phyloP scores from a whole-genome alignment of 2,329 filamentous ascomycete genomes.

The Camillea tinctor region DNA sequence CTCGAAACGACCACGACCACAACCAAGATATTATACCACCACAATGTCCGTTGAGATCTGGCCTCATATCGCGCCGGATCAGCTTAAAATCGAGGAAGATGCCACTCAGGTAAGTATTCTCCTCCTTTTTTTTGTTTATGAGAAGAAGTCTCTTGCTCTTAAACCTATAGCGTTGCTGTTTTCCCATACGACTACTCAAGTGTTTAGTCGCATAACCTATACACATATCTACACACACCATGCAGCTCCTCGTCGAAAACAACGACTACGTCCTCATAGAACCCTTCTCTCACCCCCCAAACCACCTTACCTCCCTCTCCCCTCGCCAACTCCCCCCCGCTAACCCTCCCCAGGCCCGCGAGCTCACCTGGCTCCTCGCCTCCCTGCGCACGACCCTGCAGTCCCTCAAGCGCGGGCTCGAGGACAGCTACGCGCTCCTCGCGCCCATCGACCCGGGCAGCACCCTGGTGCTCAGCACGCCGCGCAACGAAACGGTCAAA shows the following conservation, averaged over 20 bases:
- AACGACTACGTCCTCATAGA: conserved; percentile 26
- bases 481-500: conserved; percentile 85
- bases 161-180: too few relatives aligned
- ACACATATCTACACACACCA: conserved; percentile 5
- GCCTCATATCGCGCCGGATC: conserved; percentile 50
- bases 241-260: conserved; percentile 31
- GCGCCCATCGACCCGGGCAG: conserved; percentile 81
- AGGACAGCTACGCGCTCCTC: conserved; percentile 85
- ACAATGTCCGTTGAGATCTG: conserved; percentile 60
- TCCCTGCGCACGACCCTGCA: conserved; percentile 49
- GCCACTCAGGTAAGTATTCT: conserved; percentile 47
- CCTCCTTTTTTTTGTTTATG: not conserved
- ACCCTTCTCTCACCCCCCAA: conserved; percentile 2
- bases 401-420: conserved; percentile 64
- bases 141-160: too few relatives aligned
- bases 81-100: conserved; percentile 50
- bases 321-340: conserved; percentile 15
- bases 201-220: too few relatives aligned
- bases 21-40: too few relatives aligned
- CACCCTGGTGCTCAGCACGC: conserved; percentile 85
- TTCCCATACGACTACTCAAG: not conserved
- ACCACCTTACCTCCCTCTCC: conserved; percentile 1
- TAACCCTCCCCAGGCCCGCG: conserved; percentile 36
- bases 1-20: not conserved
- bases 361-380: conserved; percentile 54